These are phyloP conservation scores for Ophiostoma novo-ulmi DNA, from an alignment of 2,329 filamentous ascomycete genomes.

Conservation along the genomic window DNA sequence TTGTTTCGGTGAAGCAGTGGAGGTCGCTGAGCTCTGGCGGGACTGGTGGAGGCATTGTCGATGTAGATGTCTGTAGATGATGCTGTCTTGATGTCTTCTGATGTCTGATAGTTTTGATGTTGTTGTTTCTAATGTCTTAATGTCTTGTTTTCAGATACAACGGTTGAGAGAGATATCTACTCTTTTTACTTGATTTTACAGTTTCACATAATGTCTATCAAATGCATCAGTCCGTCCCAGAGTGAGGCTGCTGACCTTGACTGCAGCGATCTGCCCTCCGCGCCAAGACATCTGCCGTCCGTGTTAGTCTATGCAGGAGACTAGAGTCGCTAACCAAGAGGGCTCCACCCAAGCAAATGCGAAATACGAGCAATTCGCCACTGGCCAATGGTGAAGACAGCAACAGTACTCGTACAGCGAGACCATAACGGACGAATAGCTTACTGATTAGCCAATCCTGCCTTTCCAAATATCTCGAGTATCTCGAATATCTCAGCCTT, in stretches of 20 bases:
- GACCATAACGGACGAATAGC: background rate
- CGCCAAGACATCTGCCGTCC: constrained; percentile 2
- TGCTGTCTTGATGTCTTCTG: too few relatives aligned
- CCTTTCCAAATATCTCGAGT: too few relatives aligned
- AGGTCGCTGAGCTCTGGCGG: constrained; percentile 37
- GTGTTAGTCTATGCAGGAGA: background rate
- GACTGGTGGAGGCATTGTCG: background rate
- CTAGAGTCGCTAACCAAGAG: background rate
- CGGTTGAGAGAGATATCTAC: too few relatives aligned
- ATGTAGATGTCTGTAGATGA: background rate
- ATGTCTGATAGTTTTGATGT: too few relatives aligned
- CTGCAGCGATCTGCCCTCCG: background rate
- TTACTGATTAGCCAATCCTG: too few relatives aligned
- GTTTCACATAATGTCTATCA: too few relatives aligned
- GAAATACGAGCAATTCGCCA: background rate
- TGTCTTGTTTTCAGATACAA: too few relatives aligned
- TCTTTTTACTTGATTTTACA: too few relatives aligned
- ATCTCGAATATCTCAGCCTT: too few relatives aligned
- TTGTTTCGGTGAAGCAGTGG: constrained; percentile 51
- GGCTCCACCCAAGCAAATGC: constrained; percentile 1
- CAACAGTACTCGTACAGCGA: background rate
- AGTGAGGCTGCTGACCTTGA: background rate
- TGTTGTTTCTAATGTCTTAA: too few relatives aligned
- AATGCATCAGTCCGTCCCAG: background rate
- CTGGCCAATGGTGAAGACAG: background rate